These are phyloP conservation scores for Calonectria pteridis DNA, from an alignment of 2,329 filamentous ascomycete species.

Conservation along the genomic window DNA sequence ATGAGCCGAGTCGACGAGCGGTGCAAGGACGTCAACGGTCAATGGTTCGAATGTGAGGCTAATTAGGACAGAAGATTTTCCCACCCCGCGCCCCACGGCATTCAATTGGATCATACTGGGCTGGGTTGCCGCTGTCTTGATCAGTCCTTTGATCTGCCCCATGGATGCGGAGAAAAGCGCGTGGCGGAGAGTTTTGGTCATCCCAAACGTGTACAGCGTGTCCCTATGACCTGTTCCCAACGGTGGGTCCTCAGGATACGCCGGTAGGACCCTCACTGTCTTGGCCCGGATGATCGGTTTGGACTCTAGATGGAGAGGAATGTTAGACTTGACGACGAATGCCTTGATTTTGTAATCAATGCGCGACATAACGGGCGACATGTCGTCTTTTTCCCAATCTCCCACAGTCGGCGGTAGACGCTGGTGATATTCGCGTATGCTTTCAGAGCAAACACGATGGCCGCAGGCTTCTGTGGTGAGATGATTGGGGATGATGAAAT, in stretches of 20 bases:
- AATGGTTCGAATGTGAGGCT: neutral
- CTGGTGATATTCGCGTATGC: neutral
- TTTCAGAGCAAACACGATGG: neutral
- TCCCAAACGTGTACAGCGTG: neutral
- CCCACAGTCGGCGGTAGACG: neutral
- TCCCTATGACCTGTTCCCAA: neutral
- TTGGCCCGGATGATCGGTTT: neutral
- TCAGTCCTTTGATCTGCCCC: neutral
- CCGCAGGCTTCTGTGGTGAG: neutral
- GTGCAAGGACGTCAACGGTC: neutral
- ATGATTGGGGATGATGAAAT: neutral
- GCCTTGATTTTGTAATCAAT: constrained; percentile 3
- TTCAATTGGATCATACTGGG: neutral
- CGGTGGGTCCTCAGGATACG: neutral
- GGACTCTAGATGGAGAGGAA: neutral
- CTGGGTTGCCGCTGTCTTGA: neutral
- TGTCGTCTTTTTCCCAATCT: neutral
- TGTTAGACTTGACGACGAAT: neutral
- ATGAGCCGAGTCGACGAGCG: neutral
- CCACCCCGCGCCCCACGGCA: neutral
- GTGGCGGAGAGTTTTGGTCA: neutral
- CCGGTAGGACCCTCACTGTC: neutral
- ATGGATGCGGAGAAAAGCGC: neutral
- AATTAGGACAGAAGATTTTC: neutral
- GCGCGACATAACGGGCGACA: neutral